Conservation (phyloP, 2,329 filamentous ascomycete genomes). For the Trichophyton schoenleinii region DNA sequence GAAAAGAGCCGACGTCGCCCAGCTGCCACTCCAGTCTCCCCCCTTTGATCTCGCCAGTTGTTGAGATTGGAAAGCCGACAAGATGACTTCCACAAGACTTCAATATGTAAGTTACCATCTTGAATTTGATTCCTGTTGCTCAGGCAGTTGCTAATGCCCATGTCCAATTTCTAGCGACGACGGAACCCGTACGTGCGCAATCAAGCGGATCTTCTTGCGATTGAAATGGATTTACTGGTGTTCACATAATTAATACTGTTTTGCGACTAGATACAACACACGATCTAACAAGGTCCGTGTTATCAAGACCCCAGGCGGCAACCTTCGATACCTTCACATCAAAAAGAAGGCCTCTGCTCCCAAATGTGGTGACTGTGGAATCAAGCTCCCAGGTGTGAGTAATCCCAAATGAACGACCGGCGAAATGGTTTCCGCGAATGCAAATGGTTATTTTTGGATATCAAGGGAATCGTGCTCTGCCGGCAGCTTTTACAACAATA, state of each 20-base stretch:
- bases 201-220: constrained; percentile 7
- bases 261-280: constrained; percentile 75
- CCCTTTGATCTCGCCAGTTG: constrained; percentile 20
- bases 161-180: constrained; percentile 47
- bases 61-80: constrained; percentile 35
- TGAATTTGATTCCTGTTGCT: not conserved
- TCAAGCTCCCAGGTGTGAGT: constrained; percentile 97
- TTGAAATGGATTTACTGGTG: not conserved
- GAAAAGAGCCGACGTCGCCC: constrained; percentile 27
- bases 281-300: constrained; percentile 92
- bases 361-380: constrained; percentile 98
- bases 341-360: constrained; percentile 98
- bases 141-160: constrained; percentile 13
- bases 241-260: constrained; percentile 4
- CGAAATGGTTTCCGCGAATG: not conserved
- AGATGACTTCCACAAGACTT: constrained; percentile 43
- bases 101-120: constrained; percentile 31
- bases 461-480: not conserved
- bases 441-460: not conserved
- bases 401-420: constrained; percentile 14
- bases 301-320: constrained; percentile 91
- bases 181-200: constrained; percentile 59
- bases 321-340: constrained; percentile 93
- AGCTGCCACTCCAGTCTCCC: constrained; percentile 26
- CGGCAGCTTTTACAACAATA: not conserved